phyloP scores from a whole-genome alignment of 1,139 yeast genomes.

The Taiozyma sp. region DNA sequence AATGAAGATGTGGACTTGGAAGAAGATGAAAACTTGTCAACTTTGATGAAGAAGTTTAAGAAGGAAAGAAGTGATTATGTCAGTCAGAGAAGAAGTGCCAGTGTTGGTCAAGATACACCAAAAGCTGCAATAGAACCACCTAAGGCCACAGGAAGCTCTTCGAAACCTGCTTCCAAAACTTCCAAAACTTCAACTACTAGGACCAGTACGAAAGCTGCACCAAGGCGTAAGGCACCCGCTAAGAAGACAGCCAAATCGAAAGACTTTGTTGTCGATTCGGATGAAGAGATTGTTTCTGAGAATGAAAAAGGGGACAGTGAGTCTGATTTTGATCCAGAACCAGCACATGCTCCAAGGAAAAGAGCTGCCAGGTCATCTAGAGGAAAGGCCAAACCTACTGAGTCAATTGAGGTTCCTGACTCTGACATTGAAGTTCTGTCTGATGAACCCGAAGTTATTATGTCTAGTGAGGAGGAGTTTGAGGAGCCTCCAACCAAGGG shows the following conservation, averaged over 20 bases:
- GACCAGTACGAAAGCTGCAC: not conserved
- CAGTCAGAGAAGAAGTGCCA: slow-evolving; percentile 6
- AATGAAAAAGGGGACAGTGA: not conserved
- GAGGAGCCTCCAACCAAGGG: slow-evolving; percentile 5
- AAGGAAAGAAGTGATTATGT: slow-evolving; percentile 23
- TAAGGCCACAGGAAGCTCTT: not conserved
- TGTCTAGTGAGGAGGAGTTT: slow-evolving; percentile 9
- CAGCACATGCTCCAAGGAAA: not conserved
- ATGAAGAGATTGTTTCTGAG: not conserved
- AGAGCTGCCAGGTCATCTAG: not conserved
- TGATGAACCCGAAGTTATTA: slow-evolving; percentile 3
- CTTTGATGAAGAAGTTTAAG: slow-evolving; percentile 26
- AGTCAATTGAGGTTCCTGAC: not conserved
- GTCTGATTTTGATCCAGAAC: slow-evolving; percentile 1
- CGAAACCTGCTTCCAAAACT: not conserved
- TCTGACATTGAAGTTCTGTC: slow-evolving; percentile 1
- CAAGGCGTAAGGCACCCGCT: not conserved
- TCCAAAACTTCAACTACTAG: not conserved
- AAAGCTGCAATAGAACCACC: slow-evolving; percentile 2
- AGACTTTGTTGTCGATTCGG: slow-evolving; percentile 3
- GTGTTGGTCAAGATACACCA: slow-evolving; percentile 4
- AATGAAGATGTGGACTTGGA: slow-evolving; percentile 32
- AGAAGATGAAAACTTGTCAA: slow-evolving; percentile 26
- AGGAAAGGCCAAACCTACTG: not conserved
- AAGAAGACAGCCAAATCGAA: not conserved